Conservation (phyloP, 225 moss, liverwort and hornwort genomes). For the Polytrichum formosum region DNA sequence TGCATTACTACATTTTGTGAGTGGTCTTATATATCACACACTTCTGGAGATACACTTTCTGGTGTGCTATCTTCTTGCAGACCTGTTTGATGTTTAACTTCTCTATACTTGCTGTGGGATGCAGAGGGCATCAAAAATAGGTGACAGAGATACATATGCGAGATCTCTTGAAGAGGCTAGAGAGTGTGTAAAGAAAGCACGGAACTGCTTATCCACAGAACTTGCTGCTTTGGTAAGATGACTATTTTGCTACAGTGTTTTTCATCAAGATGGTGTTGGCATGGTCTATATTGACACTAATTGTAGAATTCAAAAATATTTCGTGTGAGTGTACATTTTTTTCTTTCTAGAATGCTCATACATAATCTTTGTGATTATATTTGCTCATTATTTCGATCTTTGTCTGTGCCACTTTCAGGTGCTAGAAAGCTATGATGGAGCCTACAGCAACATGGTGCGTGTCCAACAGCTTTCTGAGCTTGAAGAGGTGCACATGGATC, state of each 20-base stretch:
- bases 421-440: constrained; percentile 97
- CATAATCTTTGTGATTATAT: too few relatives aligned
- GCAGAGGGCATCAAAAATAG: constrained; percentile 24
- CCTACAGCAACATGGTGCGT: constrained; percentile 99
- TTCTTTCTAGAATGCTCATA: not conserved
- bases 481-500: constrained; percentile 61
- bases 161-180: constrained; percentile 59
- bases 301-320: too few relatives aligned
- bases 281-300: too few relatives aligned
- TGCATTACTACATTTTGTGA: too few relatives aligned
- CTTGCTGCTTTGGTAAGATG: constrained; percentile 83
- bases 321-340: not conserved
- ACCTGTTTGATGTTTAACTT: not conserved
- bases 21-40: too few relatives aligned
- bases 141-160: constrained; percentile 12
- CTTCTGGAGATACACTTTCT: too few relatives aligned
- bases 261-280: too few relatives aligned
- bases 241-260: too few relatives aligned
- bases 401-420: constrained; percentile 42
- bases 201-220: constrained; percentile 90
- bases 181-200: constrained; percentile 73
- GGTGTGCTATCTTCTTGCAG: too few relatives aligned
- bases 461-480: constrained; percentile 99
- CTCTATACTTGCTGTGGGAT: constrained; percentile 17
- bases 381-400: too few relatives aligned